Percentiles rank a stretch among this genome's conserved stretches.
phyloP scores from a whole-genome alignment of 176 grass and related monocot species.

The Bolboschoenus planiculmis region DNA sequence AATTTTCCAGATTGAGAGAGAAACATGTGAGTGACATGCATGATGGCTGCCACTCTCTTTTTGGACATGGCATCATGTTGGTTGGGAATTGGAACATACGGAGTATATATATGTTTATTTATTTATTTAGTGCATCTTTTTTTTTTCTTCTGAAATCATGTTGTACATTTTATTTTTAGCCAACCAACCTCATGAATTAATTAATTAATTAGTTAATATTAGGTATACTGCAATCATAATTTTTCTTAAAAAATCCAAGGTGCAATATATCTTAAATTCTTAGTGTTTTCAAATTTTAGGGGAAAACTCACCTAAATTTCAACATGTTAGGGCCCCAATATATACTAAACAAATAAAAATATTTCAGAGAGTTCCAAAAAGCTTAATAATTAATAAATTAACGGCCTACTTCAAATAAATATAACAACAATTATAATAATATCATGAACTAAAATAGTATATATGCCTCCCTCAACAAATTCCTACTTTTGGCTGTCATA shows the following conservation, averaged over 20 bases:
- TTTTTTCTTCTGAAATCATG: neutral
- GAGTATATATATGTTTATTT: neutral
- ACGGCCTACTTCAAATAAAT: neutral
- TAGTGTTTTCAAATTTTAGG: too few species aligned
- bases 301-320: too few species aligned
- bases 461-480: neutral
- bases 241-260: neutral
- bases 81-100: constrained; percentile 8
- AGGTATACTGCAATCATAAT: neutral
- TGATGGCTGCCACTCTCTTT: constrained; percentile 14
- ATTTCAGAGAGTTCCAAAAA: neutral
- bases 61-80: constrained; percentile 20
- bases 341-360: neutral
- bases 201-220: neutral
- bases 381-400: neutral
- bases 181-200: neutral
- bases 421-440: neutral
- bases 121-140: neutral
- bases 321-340: neutral
- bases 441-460: neutral
- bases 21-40: neutral
- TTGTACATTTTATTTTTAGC: neutral
- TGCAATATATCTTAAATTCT: too few species aligned
- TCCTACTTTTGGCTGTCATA: neutral
- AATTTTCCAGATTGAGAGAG: neutral